Evolutionary conservation across 352 stramenopile genomes (phyloP).

Genomic region (Pythium volutum): DNA sequence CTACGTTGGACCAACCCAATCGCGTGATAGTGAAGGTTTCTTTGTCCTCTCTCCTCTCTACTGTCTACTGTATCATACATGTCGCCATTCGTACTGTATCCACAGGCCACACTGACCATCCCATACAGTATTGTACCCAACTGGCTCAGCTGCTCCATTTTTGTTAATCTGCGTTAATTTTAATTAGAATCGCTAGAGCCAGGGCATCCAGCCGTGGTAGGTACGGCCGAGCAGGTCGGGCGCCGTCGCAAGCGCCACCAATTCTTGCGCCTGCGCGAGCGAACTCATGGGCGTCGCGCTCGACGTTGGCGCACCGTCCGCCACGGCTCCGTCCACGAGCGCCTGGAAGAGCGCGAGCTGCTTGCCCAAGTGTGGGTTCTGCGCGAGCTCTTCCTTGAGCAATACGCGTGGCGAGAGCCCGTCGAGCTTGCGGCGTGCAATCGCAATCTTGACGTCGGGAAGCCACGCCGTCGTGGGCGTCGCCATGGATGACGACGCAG

Average conservation of each 20-base stretch:
- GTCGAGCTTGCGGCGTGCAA: slow-evolving; percentile 71
- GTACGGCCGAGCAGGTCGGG: slow-evolving; percentile 77
- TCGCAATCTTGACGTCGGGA: slow-evolving; percentile 73
- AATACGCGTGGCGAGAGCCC: slow-evolving; percentile 62
- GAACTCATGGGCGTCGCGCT: slow-evolving; percentile 39
- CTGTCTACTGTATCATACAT: no score
- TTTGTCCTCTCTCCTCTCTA: no score
- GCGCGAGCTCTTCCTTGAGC: slow-evolving; percentile 69
- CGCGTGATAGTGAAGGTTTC: no score
- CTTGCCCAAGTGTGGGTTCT: slow-evolving; percentile 62
- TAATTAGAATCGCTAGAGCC: slow-evolving; percentile 39
- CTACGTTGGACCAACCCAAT: no score
- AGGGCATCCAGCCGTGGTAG: slow-evolving; percentile 83
- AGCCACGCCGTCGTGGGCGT: slow-evolving; percentile 43
- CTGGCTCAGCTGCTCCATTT: no score
- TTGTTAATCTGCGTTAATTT: no score
- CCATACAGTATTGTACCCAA: no score
- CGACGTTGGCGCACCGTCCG: slow-evolving; percentile 7
- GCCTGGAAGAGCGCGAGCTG: slow-evolving; percentile 56
- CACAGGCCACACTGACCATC: no score
- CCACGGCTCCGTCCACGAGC: slow-evolving; percentile 42
- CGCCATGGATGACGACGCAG: background rate
- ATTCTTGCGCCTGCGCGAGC: slow-evolving; percentile 75
- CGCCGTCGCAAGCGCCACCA: slow-evolving; percentile 79
- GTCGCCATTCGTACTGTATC: no score